phyloP scores from a whole-genome alignment of 2,329 filamentous ascomycete genomes.

The Neonectria ditissima region DNA sequence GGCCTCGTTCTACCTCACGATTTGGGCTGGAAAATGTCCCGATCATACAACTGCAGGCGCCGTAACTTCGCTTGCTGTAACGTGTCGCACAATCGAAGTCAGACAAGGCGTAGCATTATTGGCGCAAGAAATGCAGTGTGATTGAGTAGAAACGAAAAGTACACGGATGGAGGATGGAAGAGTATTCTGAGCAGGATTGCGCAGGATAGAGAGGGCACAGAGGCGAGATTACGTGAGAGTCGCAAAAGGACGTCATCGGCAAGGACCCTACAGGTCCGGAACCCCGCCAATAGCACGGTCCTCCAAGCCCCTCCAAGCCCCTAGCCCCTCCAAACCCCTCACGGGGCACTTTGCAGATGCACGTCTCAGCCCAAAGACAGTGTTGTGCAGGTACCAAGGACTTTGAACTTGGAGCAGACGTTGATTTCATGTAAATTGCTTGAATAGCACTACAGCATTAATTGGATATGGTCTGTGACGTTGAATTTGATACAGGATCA shows the following conservation, averaged over 20 bases:
- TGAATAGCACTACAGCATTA: no score
- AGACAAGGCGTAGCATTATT: background rate
- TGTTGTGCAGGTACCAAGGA: background rate
- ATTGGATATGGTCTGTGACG: background rate
- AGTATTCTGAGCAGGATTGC: slow-evolving; percentile 7
- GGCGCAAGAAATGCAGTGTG: background rate
- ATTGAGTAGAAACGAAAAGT: background rate
- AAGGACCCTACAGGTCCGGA: background rate
- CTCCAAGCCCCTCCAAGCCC: background rate
- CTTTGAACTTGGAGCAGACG: background rate
- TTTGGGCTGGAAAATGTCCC: background rate
- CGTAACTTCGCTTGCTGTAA: background rate
- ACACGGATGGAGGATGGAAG: background rate
- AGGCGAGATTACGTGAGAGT: background rate
- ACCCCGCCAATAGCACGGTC: slow-evolving; percentile 6
- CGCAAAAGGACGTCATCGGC: slow-evolving; percentile 1
- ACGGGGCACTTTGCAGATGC: background rate
- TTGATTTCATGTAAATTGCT: no score
- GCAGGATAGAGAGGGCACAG: background rate
- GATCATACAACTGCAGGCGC: background rate
- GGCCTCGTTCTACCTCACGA: background rate
- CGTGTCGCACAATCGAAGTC: background rate
- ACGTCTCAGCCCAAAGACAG: background rate
- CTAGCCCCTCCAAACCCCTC: background rate
- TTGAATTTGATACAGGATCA: background rate